Evolutionary conservation across 2,329 filamentous ascomycete genomes (phyloP).

Genomic region (Xylariomycetidae sp.): DNA sequence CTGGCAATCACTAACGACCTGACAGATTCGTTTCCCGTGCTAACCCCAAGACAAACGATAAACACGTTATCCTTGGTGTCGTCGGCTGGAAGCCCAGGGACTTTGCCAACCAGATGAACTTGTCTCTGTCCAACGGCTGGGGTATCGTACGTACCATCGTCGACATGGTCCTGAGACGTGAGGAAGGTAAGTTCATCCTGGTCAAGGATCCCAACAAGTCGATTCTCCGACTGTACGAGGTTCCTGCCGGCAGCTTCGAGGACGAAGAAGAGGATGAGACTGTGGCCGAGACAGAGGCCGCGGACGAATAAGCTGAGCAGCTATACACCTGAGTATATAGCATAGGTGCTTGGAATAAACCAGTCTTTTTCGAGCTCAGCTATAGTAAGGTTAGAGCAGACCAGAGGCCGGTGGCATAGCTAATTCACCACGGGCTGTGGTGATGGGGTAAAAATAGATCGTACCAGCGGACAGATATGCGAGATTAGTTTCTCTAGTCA

Average conservation of each 20-base stretch:
- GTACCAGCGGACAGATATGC: no score
- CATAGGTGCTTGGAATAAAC: no score
- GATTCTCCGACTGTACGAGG: constrained; percentile 87
- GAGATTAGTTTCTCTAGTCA: no score
- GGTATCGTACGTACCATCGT: constrained; percentile 97
- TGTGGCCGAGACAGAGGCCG: constrained; percentile 44
- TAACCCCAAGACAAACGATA: constrained; percentile 87
- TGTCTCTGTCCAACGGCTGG: constrained; percentile 96
- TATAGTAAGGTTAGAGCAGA: no score
- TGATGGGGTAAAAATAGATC: no score
- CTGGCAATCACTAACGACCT: constrained; percentile 7
- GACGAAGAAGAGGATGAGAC: constrained; percentile 75
- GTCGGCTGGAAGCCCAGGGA: constrained; percentile 97
- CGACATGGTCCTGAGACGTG: constrained; percentile 80
- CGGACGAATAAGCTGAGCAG: constrained; percentile 29
- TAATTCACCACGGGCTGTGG: no score
- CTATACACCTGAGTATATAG: no score
- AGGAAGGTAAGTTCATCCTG: constrained; percentile 76
- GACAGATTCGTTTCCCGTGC: constrained; percentile 86
- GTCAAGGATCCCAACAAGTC: constrained; percentile 96
- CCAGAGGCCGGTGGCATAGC: no score
- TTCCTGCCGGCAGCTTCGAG: constrained; percentile 83
- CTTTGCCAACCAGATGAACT: constrained; percentile 96
- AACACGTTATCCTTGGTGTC: constrained; percentile 92
- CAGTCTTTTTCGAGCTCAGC: no score